These are phyloP conservation scores for Crataegus laevigata DNA, from an alignment of 306 rosid genomes.

Conservation along the genomic window DNA sequence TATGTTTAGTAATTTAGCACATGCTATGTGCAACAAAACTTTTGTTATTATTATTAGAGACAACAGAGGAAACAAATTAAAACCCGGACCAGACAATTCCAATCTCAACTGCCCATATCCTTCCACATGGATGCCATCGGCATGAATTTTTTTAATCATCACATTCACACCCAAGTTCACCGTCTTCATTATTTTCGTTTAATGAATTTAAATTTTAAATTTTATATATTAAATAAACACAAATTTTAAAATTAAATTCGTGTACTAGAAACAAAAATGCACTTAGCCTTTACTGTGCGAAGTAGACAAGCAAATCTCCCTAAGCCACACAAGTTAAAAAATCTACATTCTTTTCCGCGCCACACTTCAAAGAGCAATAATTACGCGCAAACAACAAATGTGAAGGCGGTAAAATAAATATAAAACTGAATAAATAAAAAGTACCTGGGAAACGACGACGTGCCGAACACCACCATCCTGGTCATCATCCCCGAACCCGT, in stretches of 20 bases:
- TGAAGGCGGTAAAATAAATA: background rate
- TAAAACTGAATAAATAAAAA: background rate
- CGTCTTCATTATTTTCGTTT: rapidly evolving
- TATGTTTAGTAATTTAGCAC: background rate
- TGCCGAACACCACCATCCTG: slow-evolving; percentile 57
- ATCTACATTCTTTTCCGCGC: background rate
- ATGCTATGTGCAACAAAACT: background rate
- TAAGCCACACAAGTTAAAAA: background rate
- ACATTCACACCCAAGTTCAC: too few species aligned
- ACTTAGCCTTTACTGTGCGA: background rate
- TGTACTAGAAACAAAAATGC: too few species aligned
- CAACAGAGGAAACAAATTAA: background rate
- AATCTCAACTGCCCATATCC: background rate
- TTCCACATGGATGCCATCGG: background rate
- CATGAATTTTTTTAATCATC: too few species aligned
- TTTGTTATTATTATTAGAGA: background rate
- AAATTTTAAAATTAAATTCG: rapidly evolving
- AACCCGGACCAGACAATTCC: background rate
- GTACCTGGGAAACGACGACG: slow-evolving; percentile 91
- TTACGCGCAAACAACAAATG: background rate
- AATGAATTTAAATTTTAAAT: too few species aligned
- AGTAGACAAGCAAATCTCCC: background rate
- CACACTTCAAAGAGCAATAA: background rate
- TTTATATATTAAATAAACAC: too few species aligned
- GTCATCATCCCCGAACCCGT: slow-evolving; percentile 26